Evolutionary conservation across 1,284 basidiomycete genomes (phyloP).

Genomic region (Entoloma clypeatum): DNA sequence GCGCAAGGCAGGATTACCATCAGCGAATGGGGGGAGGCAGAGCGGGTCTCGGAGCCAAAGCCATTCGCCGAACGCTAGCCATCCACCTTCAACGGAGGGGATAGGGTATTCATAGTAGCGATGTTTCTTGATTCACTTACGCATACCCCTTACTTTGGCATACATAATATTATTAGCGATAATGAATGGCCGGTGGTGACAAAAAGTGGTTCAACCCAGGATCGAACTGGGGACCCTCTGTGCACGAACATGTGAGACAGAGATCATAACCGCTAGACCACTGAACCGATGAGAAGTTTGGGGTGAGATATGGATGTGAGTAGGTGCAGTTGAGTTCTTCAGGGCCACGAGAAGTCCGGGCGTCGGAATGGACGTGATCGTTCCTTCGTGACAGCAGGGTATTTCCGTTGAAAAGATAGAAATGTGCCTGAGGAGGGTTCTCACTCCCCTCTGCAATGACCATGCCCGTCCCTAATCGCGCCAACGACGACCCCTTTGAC

Average conservation of each 20-base stretch:
- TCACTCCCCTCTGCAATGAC: constrained; percentile 19
- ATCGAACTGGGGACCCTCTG: constrained; percentile 27
- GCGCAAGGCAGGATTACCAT: constrained; percentile 21
- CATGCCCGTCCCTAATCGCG: constrained; percentile 32
- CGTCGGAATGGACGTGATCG: too few relatives aligned
- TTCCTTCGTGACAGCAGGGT: too few relatives aligned
- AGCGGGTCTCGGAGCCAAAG: constrained; percentile 35
- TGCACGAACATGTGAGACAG: constrained; percentile 21
- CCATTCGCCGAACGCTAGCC: constrained; percentile 32
- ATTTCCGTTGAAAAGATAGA: too few relatives aligned
- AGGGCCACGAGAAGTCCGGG: too few relatives aligned
- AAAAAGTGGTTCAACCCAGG: constrained; percentile 25
- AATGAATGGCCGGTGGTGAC: neutral
- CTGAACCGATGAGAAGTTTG: constrained; percentile 19
- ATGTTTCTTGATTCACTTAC: constrained; percentile 6
- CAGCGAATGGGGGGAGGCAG: constrained; percentile 17
- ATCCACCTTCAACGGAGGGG: constrained; percentile 32
- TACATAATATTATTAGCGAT: neutral
- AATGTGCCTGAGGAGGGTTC: too few relatives aligned
- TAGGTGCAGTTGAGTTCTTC: too few relatives aligned
- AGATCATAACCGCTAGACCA: constrained; percentile 27
- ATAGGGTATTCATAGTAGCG: constrained; percentile 22
- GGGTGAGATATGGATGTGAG: too few relatives aligned
- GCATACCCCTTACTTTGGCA: constrained; percentile 10
- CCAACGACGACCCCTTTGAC: constrained; percentile 58